Percentiles rank a stretch among this genome's conserved stretches.
These are phyloP conservation scores for Aspergillus sp. DNA, from an alignment of 2,329 filamentous ascomycete species.

Conservation along the genomic window DNA sequence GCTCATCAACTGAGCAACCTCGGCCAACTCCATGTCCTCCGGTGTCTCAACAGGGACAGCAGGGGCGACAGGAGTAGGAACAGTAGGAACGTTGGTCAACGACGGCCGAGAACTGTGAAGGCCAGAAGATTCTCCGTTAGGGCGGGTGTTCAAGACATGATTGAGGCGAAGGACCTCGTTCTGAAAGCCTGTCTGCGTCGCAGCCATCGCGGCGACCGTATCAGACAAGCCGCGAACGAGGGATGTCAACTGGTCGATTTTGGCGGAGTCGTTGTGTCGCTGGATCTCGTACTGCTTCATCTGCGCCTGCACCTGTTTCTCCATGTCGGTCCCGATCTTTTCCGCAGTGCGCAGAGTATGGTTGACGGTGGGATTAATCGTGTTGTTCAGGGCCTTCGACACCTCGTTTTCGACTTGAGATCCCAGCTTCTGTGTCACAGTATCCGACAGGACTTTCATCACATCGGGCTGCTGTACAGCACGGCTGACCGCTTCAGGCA, in stretches of 20 bases:
- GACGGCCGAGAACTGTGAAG: slow-evolving; percentile 11
- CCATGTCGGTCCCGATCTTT: slow-evolving; percentile 61
- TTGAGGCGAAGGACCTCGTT: slow-evolving; percentile 33
- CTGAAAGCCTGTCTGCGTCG: slow-evolving; percentile 37
- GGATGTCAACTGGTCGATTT: slow-evolving; percentile 54
- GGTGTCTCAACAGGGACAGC: slow-evolving; percentile 11
- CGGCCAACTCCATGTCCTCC: slow-evolving; percentile 36
- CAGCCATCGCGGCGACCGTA: slow-evolving; percentile 38
- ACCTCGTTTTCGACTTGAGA: slow-evolving; percentile 65
- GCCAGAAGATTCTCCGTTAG: slow-evolving; percentile 11
- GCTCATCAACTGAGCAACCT: slow-evolving; percentile 36
- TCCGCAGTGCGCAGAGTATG: slow-evolving; percentile 61
- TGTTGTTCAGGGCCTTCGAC: slow-evolving; percentile 52
- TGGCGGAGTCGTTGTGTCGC: slow-evolving; percentile 49
- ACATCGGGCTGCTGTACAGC: slow-evolving; percentile 69
- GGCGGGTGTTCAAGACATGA: slow-evolving; percentile 22
- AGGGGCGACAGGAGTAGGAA: slow-evolving; percentile 2
- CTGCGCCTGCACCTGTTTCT: slow-evolving; percentile 51
- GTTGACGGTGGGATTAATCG: slow-evolving; percentile 60
- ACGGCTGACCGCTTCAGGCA: slow-evolving; percentile 61
- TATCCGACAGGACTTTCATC: slow-evolving; percentile 64
- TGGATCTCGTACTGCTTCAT: slow-evolving; percentile 46
- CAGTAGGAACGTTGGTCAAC: slow-evolving; percentile 1
- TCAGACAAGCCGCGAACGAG: slow-evolving; percentile 52
- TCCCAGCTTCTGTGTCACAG: slow-evolving; percentile 60